Evolutionary conservation across 371 early-diverging fungal species (phyloP).

Genomic region (Mortierella sp.): DNA sequence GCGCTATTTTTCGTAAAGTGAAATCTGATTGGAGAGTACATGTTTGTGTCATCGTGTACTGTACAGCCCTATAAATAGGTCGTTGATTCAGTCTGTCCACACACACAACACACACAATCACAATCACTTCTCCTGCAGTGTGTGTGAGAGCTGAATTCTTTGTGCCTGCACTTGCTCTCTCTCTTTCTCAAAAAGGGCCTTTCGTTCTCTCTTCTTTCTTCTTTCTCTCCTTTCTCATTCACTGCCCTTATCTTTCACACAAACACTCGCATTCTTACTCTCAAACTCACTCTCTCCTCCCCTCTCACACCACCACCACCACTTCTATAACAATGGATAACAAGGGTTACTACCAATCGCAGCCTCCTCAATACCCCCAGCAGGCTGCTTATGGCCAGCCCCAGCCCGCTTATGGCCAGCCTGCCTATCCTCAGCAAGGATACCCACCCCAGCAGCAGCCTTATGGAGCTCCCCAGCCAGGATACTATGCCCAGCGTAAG

Average conservation of each 20-base stretch:
- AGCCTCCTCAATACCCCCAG: conserved; percentile 38
- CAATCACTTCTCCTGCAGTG: too few species aligned
- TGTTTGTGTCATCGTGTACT: too few species aligned
- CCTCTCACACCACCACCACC: neutral
- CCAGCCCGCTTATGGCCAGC: conserved; percentile 41
- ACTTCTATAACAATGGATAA: conserved; percentile 17
- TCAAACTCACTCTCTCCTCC: neutral
- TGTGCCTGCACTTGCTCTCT: neutral
- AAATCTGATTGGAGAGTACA: too few species aligned
- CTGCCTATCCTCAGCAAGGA: conserved; percentile 15
- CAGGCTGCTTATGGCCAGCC: conserved; percentile 43
- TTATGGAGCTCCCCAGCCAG: conserved; percentile 11
- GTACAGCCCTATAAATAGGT: too few species aligned
- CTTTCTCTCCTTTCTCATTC: neutral
- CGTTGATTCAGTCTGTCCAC: too few species aligned
- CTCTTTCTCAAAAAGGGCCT: neutral
- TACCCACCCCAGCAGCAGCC: conserved; percentile 17
- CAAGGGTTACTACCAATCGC: conserved; percentile 36
- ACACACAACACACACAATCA: too few species aligned
- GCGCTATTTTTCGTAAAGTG: too few species aligned
- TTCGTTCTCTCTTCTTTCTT: neutral
- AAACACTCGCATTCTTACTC: neutral
- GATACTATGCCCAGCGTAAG: conserved; percentile 40
- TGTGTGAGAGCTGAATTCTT: too few species aligned
- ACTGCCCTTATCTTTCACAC: neutral